Evolutionary conservation across 2,329 filamentous ascomycete genomes (phyloP).

Genomic region (Fusarium nelsonii): DNA sequence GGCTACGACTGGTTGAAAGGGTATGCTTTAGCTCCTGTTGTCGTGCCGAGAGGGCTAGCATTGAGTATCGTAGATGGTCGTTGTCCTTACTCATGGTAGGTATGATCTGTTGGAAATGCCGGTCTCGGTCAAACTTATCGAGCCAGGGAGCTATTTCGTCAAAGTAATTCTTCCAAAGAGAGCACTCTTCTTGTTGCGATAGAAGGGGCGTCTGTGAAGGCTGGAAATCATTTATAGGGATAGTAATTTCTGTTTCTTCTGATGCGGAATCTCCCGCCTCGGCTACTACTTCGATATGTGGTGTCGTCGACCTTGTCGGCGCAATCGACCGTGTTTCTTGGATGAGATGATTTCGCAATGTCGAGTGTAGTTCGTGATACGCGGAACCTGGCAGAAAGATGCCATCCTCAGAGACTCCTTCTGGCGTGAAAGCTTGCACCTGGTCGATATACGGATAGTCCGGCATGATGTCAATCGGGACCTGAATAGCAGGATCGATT

Average conservation of each 20-base stretch:
- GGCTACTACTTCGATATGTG: conserved; percentile 34
- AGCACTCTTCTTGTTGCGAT: conserved; percentile 50
- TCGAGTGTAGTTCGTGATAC: conserved; percentile 61
- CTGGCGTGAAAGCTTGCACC: conserved; percentile 51
- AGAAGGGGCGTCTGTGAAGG: conserved; percentile 34
- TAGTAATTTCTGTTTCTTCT: conserved; percentile 23
- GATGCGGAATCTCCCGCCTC: conserved; percentile 5
- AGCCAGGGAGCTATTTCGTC: conserved; percentile 60
- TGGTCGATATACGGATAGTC: conserved; percentile 46
- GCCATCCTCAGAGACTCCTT: conserved; percentile 54
- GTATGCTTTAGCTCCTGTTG: conserved; percentile 61
- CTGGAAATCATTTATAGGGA: conserved; percentile 39
- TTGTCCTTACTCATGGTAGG: conserved; percentile 60
- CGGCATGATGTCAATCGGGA: conserved; percentile 31
- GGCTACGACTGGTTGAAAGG: conserved; percentile 55
- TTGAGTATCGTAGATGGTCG: conserved; percentile 61
- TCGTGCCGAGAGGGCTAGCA: conserved; percentile 64
- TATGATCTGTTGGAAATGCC: conserved; percentile 62
- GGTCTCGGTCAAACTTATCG: conserved; percentile 65
- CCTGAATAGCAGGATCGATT: conserved; percentile 41
- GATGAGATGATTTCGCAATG: conserved; percentile 59
- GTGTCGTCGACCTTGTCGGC: conserved; percentile 50
- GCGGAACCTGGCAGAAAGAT: conserved; percentile 62
- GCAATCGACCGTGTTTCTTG: conserved; percentile 58
- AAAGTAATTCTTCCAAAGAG: conserved; percentile 58